Conservation (phyloP, 176 grass and related monocot genomes). For the Eleusine indica region DNA sequence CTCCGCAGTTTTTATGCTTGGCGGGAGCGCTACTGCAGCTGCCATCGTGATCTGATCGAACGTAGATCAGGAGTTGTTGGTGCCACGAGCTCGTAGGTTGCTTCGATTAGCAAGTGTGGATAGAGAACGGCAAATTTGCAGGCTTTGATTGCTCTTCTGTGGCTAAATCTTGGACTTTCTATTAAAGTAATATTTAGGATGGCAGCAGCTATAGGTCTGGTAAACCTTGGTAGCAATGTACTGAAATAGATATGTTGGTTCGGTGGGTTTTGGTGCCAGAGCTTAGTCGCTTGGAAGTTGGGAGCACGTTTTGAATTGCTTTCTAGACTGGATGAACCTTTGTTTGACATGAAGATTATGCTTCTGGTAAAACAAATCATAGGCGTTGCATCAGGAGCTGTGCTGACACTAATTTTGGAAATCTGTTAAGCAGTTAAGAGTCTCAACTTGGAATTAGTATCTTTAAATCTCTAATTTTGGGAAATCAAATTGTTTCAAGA, state of each 20-base stretch:
- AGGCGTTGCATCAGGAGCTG: background rate
- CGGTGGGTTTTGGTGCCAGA: background rate
- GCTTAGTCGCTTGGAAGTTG: background rate
- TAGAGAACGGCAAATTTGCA: background rate
- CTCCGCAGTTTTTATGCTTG: constrained; percentile 1
- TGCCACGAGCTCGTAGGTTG: background rate
- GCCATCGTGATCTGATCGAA: constrained; percentile 27
- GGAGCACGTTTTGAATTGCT: background rate
- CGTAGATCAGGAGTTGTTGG: background rate
- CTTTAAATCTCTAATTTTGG: background rate
- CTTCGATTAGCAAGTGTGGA: background rate
- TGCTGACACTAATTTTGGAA: background rate
- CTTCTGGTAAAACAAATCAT: background rate
- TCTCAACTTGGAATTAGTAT: background rate
- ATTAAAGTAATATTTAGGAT: background rate
- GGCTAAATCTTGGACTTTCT: background rate
- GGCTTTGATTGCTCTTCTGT: background rate
- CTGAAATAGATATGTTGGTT: background rate
- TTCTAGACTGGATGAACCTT: background rate
- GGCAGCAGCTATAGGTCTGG: background rate
- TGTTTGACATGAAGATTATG: background rate
- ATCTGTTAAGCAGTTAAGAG: background rate
- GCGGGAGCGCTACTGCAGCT: background rate
- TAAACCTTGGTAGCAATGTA: background rate
- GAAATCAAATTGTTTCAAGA: background rate